Evolutionary conservation across 1,139 yeast species (phyloP).

Genomic region (Yamadazyma pseudoaaseri): DNA sequence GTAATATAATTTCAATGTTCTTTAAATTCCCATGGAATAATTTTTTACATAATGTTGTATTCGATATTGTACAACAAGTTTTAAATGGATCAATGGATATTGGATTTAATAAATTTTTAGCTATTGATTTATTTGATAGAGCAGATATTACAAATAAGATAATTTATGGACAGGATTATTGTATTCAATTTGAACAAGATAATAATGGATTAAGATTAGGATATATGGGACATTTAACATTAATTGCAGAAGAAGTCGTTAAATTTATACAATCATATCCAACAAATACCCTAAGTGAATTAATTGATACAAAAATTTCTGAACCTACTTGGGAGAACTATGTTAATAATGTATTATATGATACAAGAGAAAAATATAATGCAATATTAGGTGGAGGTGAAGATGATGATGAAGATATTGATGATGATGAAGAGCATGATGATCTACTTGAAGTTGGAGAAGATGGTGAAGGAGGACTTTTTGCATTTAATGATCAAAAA

Average conservation of each 20-base stretch:
- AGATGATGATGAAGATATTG: slow-evolving; percentile 37
- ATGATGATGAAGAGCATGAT: slow-evolving; percentile 20
- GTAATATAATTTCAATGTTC: slow-evolving; percentile 78
- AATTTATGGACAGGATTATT: slow-evolving; percentile 76
- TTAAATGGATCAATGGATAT: slow-evolving; percentile 94
- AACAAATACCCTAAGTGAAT: slow-evolving; percentile 55
- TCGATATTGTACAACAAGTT: slow-evolving; percentile 95
- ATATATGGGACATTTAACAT: slow-evolving; percentile 94
- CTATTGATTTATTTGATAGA: slow-evolving; percentile 79
- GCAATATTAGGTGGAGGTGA: slow-evolving; percentile 85
- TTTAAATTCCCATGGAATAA: slow-evolving; percentile 97
- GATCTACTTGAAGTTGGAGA: slow-evolving; percentile 2
- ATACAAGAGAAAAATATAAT: slow-evolving; percentile 90
- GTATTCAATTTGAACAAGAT: slow-evolving; percentile 63
- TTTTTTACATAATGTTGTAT: slow-evolving; percentile 94
- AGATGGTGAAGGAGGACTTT: slow-evolving; percentile 2
- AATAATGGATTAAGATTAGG: slow-evolving; percentile 77
- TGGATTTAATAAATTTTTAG: slow-evolving; percentile 80
- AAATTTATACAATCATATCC: slow-evolving; percentile 82
- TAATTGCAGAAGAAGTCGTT: slow-evolving; percentile 95
- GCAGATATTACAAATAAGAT: slow-evolving; percentile 78
- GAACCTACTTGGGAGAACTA: slow-evolving; percentile 78
- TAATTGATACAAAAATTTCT: slow-evolving; percentile 58
- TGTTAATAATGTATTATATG: slow-evolving; percentile 79
- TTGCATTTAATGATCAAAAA: slow-evolving; percentile 4